Base-by-base conservation (phyloP, 192 early-diverging fungal species). In the Mortierella antarctica region DNA sequence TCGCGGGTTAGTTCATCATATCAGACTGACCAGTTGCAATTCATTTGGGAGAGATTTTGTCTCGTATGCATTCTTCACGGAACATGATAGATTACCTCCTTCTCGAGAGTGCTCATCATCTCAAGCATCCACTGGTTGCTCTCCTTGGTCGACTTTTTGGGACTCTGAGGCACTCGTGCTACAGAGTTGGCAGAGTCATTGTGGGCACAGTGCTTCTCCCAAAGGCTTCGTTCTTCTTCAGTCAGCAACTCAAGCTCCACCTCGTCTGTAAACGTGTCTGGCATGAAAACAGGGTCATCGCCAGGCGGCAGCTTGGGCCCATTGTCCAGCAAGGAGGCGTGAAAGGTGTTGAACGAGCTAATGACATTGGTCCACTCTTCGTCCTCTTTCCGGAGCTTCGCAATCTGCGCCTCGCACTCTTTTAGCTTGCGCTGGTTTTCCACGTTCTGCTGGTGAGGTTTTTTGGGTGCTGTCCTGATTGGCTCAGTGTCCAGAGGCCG, bases 271-370 rank as follows among this genome's bases (percentile, higher is more conserved):
- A 52, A 68, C 4, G 65, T 45, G 13, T 67, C 65, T 17, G 57
- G 53, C 9, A 72, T 21, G 7, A 64, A 17, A 41, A 72, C 63
- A 2, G 77, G 57, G 11, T 68, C 62, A 20, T 72, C 59, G 1
- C 65, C 77, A 2, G 63, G 69, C 4, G 77, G 77, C 14, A 80
- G 31, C 21, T 17, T 52, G 7, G 63, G 54, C 14, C 63, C 77
- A 17, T 13, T 68, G 48, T 80, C 77, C 65, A 80, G 47, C 18
- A 80, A 31, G 14, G 77, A 60, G 4, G 77, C 77, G 53, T 80
- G 77, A 45, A 80, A 80, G 20, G 56, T 80, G 45, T 80, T 80
- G 55, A 71, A 80, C 14, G 77, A 80, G 5, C 65, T 67, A 23
- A 80, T 80, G 20, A 80, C 54, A 41, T 21, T 49, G 10, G 77